These are phyloP conservation scores for Glebionis coronaria DNA, from an alignment of 129 eudicot species.

Conservation along the genomic window DNA sequence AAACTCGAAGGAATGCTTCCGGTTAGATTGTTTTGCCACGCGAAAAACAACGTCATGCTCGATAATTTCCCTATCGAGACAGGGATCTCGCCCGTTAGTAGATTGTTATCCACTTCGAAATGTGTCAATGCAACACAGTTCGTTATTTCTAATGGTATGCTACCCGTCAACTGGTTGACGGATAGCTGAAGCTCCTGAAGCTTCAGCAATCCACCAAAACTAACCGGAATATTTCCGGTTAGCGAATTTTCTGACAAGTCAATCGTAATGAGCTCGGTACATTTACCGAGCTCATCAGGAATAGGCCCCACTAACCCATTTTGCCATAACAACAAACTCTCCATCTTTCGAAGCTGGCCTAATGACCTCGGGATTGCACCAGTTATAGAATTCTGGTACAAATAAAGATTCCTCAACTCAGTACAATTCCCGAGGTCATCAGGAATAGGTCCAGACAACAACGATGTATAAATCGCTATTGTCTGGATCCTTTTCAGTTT, in stretches of 20 bases:
- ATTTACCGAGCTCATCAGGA: conserved; percentile 69
- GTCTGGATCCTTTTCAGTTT: conserved; percentile 62
- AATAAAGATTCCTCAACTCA: conserved; percentile 61
- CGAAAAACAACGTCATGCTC: conserved; percentile 80
- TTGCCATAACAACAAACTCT: conserved; percentile 84
- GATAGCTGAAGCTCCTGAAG: conserved; percentile 83
- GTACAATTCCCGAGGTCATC: conserved; percentile 86
- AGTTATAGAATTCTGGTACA: conserved; percentile 82
- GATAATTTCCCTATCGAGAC: conserved; percentile 51
- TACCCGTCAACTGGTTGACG: conserved; percentile 72
- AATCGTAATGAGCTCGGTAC: conserved; percentile 55
- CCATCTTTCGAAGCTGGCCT: conserved; percentile 67
- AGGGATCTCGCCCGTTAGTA: conserved; percentile 77
- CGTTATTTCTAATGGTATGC: conserved; percentile 60
- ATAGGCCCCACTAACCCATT: conserved; percentile 73
- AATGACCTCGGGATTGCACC: conserved; percentile 63
- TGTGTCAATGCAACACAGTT: conserved; percentile 63
- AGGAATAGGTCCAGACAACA: conserved; percentile 71
- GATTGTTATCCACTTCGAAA: conserved; percentile 86
- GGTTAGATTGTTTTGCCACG: conserved; percentile 85
- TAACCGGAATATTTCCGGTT: conserved; percentile 70
- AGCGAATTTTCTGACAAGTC: conserved; percentile 75
- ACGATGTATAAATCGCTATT: conserved; percentile 69
- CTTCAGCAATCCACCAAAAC: conserved; percentile 48
- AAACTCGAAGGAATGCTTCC: conserved; percentile 76